phyloP scores from a whole-genome alignment of 306 rosid species.

The Cyamopsis tetragonoloba region DNA sequence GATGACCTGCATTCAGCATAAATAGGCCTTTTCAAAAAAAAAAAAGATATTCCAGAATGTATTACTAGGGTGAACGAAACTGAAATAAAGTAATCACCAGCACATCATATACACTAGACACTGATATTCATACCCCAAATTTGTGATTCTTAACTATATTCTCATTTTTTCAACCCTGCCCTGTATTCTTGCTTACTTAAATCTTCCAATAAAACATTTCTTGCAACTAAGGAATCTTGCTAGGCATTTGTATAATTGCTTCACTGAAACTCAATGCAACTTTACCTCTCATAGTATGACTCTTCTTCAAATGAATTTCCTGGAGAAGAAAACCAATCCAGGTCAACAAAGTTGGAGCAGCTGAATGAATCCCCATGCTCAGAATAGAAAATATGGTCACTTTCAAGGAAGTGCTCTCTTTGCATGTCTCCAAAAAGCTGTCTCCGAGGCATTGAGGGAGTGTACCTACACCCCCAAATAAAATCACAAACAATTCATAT shows the following conservation, averaged over 20 bases:
- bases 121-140: background rate
- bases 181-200: background rate
- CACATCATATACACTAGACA: constrained; percentile 8
- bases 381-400: constrained; percentile 42
- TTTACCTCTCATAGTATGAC: constrained; percentile 62
- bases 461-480: constrained; percentile 41
- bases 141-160: background rate
- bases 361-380: constrained; percentile 44
- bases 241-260: background rate
- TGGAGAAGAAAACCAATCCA: constrained; percentile 73
- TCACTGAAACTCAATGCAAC: background rate
- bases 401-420: constrained; percentile 45
- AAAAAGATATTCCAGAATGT: background rate
- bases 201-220: background rate
- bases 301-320: constrained; percentile 70
- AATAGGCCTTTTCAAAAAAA: background rate
- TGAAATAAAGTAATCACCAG: constrained; percentile 9
- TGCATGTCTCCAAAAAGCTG: constrained; percentile 58
- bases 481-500: background rate
- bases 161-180: background rate
- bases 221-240: background rate
- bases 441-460: constrained; percentile 50
- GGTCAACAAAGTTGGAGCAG: constrained; percentile 79
- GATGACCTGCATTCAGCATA: constrained; percentile 48
- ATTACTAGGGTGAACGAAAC: background rate